Evolutionary conservation across 1,284 basidiomycete genomes (phyloP), one percentile per base, ranked within the genome.

Genomic region (Filobasidium uniguttulatum): DNA sequence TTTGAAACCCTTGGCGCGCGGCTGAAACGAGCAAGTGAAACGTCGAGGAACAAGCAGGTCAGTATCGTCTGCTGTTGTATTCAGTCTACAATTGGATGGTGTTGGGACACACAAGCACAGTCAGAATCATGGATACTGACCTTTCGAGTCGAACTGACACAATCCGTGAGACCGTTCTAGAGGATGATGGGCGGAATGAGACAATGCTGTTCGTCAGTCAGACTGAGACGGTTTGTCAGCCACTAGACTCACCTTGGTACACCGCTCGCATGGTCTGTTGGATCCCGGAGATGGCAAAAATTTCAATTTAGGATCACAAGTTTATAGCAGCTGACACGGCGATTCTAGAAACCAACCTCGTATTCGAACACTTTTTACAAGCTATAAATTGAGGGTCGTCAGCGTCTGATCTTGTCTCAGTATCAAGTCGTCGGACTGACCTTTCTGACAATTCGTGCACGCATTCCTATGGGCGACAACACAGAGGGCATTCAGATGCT

Each of bases 371-470:
- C 20, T 29, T 26, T 19, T 43, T 43, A 20, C 40, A 43, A 5
- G 40, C 40, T 43, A 14, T n/a, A 8, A 41, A n/a, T 33, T 33
- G 31, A 33, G 9, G 9, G 10, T 10, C 31, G 9, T 33, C n/a
- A 33, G n/a, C n/a, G 31, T 33, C 31, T n/a, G n/a, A 33, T 33
- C 9, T 33, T 33, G n/a, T 10, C n/a, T n/a, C n/a, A 33, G 31
- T n/a, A n/a, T n/a, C n/a, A n/a, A n/a, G n/a, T n/a, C n/a, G n/a
- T 33, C n/a, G 31, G 31, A 33, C 40, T 4, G 26, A 43, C 40
- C 40, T 43, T 43, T 12, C 20, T 43, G 40, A 28, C 40, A 43
- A 20, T 43, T 43, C 12, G 40, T 43, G 23, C 40, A 43, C 3
- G 40, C 40, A 15, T 43, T 43, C 17, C 40, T 41, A 10, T 38